These are phyloP conservation scores for Colletotrichum sp. DNA, from an alignment of 2,329 filamentous ascomycete genomes.

Conservation along the genomic window DNA sequence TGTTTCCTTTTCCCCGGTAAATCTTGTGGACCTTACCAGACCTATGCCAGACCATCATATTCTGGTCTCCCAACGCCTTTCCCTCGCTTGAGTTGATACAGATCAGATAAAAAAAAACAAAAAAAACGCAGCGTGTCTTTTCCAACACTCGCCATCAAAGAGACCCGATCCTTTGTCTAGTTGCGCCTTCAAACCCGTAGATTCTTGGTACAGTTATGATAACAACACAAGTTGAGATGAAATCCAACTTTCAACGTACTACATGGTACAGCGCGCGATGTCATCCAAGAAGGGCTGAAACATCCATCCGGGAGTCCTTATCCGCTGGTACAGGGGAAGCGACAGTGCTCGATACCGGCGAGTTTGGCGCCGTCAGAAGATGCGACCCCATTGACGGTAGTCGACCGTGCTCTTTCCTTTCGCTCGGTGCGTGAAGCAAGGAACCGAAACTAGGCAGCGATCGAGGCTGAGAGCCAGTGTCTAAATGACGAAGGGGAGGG, in stretches of 20 bases:
- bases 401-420: slow-evolving; percentile 9
- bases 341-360: slow-evolving; percentile 24
- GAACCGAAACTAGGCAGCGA: slow-evolving; percentile 32
- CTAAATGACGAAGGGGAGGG: slow-evolving; percentile 35
- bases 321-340: slow-evolving; percentile 22
- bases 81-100: slow-evolving; percentile 7
- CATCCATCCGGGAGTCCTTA: slow-evolving; percentile 19
- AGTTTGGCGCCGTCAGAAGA: slow-evolving; percentile 37
- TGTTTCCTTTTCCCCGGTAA: not conserved
- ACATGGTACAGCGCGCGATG: not conserved
- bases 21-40: not conserved
- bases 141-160: not conserved
- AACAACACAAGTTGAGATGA: not conserved
- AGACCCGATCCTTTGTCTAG: not conserved
- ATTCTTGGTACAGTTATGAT: not conserved
- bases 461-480: slow-evolving; percentile 1
- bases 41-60: slow-evolving; percentile 2
- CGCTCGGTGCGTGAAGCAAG: slow-evolving; percentile 11
- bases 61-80: slow-evolving; percentile 9
- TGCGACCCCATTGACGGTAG: slow-evolving; percentile 16
- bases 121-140: not conserved
- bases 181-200: not conserved
- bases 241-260: not conserved
- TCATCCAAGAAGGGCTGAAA: slow-evolving; percentile 8
- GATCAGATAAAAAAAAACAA: not conserved